Evolutionary conservation across 352 stramenopile genomes (phyloP).

Genomic region (Pythium inflatum): DNA sequence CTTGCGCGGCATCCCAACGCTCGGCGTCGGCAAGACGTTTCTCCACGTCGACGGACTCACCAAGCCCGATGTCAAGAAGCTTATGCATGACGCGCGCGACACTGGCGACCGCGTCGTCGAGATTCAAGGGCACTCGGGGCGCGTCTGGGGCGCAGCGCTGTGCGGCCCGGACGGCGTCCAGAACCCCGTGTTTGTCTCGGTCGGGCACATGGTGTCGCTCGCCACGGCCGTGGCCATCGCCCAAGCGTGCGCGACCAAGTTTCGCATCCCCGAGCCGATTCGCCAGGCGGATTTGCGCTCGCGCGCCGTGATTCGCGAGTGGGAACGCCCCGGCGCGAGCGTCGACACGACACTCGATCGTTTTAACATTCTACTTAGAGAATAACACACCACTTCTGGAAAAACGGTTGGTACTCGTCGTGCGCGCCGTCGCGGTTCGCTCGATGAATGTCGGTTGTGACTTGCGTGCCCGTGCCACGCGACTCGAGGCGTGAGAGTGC

Average conservation of each 20-base stretch:
- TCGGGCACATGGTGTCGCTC: slow-evolving; percentile 74
- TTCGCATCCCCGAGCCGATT: slow-evolving; percentile 84
- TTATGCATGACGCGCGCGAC: slow-evolving; percentile 51
- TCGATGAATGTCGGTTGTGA: slow-evolving; percentile 49
- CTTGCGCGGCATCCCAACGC: slow-evolving; percentile 84
- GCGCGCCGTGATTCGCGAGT: slow-evolving; percentile 69
- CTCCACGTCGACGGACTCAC: slow-evolving; percentile 89
- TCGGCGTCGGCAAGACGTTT: slow-evolving; percentile 92
- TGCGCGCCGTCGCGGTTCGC: slow-evolving; percentile 58
- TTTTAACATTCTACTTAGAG: slow-evolving; percentile 38
- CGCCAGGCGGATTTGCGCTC: slow-evolving; percentile 85
- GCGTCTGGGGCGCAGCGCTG: slow-evolving; percentile 79
- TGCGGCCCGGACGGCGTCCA: slow-evolving; percentile 60
- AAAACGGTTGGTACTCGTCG: slow-evolving; percentile 65
- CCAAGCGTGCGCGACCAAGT: slow-evolving; percentile 53
- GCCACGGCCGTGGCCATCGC: slow-evolving; percentile 62
- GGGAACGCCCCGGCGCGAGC: slow-evolving; percentile 44
- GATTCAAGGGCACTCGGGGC: slow-evolving; percentile 61
- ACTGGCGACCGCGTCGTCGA: slow-evolving; percentile 42
- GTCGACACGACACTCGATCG: slow-evolving; percentile 64
- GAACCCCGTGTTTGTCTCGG: slow-evolving; percentile 88
- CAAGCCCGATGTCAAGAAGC: slow-evolving; percentile 58
- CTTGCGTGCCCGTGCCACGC: slow-evolving; percentile 49
- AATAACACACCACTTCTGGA: slow-evolving; percentile 74
- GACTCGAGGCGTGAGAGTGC: slow-evolving; percentile 46